Conservation (phyloP, 768 basidiomycete species). For the Auricularia cornea region DNA sequence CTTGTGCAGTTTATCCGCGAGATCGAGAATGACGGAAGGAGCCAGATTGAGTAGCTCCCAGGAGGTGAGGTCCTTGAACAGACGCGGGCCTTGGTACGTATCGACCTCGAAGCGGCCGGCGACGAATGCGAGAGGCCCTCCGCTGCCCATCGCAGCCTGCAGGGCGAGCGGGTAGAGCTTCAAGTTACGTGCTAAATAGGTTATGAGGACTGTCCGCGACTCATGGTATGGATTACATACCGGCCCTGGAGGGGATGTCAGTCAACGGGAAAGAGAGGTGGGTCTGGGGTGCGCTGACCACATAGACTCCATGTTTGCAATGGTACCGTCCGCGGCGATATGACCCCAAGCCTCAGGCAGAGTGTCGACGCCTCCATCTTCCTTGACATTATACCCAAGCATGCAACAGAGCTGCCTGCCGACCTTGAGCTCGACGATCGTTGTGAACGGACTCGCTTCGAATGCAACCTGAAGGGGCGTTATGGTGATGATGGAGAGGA, state of each 20-base stretch:
- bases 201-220: neutral
- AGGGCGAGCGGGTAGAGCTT: slow-evolving; percentile 40
- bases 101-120: slow-evolving; percentile 22
- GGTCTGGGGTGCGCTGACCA: too few relatives aligned
- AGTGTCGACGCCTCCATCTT: neutral
- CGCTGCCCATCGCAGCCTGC: slow-evolving; percentile 21
- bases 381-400: slow-evolving; percentile 26
- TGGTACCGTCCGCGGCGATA: slow-evolving; percentile 34
- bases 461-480: slow-evolving; percentile 19
- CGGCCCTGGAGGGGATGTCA: neutral
- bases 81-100: slow-evolving; percentile 16
- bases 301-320: slow-evolving; percentile 41
- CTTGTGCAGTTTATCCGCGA: slow-evolving; percentile 25
- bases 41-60: slow-evolving; percentile 39
- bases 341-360: slow-evolving; percentile 33
- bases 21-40: slow-evolving; percentile 24
- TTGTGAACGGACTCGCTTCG: slow-evolving; percentile 34
- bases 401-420: slow-evolving; percentile 33
- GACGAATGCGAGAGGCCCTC: slow-evolving; percentile 24
- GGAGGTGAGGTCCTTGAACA: slow-evolving; percentile 21
- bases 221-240: neutral
- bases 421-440: slow-evolving; percentile 29
- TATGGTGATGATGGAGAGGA: too few relatives aligned
- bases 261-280: too few relatives aligned
- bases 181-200: slow-evolving; percentile 33